These are phyloP conservation scores for Tremella mesenterica DNA, from an alignment of 768 basidiomycete genomes.

Conservation along the genomic window DNA sequence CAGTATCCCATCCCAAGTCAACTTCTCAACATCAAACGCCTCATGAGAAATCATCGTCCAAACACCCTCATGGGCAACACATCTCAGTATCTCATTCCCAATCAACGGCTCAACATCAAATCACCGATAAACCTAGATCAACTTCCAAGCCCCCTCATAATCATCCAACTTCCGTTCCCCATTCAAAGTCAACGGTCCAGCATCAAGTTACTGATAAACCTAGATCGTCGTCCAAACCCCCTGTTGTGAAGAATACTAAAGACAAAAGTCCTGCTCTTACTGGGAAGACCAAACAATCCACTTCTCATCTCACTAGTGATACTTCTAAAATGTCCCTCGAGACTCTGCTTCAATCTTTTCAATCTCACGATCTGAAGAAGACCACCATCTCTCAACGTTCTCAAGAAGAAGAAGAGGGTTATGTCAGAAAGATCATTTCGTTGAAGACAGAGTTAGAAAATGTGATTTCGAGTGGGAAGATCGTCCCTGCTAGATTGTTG, in stretches of 20 bases:
- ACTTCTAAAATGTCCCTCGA: constrained; percentile 36
- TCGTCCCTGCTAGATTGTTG: constrained; percentile 27
- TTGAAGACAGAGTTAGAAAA: constrained; percentile 29
- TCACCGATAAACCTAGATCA: too few relatives aligned
- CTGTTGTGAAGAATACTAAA: background rate
- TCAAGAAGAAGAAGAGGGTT: constrained; percentile 35
- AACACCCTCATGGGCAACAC: too few relatives aligned
- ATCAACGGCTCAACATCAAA: too few relatives aligned
- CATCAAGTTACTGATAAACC: too few relatives aligned
- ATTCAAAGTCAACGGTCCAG: too few relatives aligned
- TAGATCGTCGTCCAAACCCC: too few relatives aligned
- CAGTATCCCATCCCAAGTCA: too few relatives aligned
- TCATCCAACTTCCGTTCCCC: too few relatives aligned
- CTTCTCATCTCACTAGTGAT: constrained; percentile 17
- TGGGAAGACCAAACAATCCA: constrained; percentile 23
- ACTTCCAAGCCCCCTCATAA: too few relatives aligned
- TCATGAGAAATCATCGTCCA: too few relatives aligned
- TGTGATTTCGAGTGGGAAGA: constrained; percentile 24
- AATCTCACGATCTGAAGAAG: constrained; percentile 25
- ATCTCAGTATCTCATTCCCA: too few relatives aligned
- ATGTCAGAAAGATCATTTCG: constrained; percentile 29
- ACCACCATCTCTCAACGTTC: constrained; percentile 20
- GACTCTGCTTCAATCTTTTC: constrained; percentile 29
- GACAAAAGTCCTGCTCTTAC: constrained; percentile 39
- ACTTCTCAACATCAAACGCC: too few relatives aligned